These are phyloP conservation scores for Lyophyllum decastes DNA, from an alignment of 768 basidiomycete genomes.

Conservation along the genomic window DNA sequence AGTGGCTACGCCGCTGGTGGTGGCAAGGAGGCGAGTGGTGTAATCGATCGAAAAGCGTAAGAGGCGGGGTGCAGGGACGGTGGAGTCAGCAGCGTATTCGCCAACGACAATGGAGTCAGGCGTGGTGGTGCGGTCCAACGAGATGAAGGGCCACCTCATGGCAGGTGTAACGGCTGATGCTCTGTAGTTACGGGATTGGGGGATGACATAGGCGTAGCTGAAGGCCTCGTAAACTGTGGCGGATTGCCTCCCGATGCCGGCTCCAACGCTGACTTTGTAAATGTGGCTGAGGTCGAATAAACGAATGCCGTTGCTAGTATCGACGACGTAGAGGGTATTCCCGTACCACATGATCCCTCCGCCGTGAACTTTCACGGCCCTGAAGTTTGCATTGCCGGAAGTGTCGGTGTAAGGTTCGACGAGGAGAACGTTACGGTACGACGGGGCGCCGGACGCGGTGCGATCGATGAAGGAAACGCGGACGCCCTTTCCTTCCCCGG, in stretches of 20 bases:
- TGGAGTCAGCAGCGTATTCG: slow-evolving; percentile 12
- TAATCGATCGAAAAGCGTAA: slow-evolving; percentile 14
- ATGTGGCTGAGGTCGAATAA: slow-evolving; percentile 14
- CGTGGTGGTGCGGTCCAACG: slow-evolving; percentile 16
- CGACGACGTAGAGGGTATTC: slow-evolving; percentile 11
- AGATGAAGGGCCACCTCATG: slow-evolving; percentile 14
- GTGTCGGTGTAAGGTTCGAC: slow-evolving; percentile 14
- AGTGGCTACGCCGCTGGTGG: slow-evolving; percentile 10
- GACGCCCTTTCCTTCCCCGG: slow-evolving; percentile 7
- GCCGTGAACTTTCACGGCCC: slow-evolving; percentile 12
- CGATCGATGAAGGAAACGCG: slow-evolving; percentile 16
- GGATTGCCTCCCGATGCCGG: slow-evolving; percentile 10
- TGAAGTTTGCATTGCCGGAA: slow-evolving; percentile 9
- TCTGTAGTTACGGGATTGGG: slow-evolving; percentile 10
- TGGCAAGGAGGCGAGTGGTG: slow-evolving; percentile 11
- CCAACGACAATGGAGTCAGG: slow-evolving; percentile 15
- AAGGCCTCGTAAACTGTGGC: slow-evolving; percentile 13
- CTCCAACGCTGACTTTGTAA: slow-evolving; percentile 12
- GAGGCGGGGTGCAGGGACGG: slow-evolving; percentile 9
- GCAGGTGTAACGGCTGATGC: slow-evolving; percentile 7
- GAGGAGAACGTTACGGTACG: slow-evolving; percentile 13
- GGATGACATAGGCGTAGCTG: slow-evolving; percentile 13
- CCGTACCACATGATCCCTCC: slow-evolving; percentile 17
- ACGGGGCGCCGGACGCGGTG: slow-evolving; percentile 1
- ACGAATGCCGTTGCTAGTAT: slow-evolving; percentile 15